Conservation (phyloP, 345 rosid species). For the Anacardium occidentale region DNA sequence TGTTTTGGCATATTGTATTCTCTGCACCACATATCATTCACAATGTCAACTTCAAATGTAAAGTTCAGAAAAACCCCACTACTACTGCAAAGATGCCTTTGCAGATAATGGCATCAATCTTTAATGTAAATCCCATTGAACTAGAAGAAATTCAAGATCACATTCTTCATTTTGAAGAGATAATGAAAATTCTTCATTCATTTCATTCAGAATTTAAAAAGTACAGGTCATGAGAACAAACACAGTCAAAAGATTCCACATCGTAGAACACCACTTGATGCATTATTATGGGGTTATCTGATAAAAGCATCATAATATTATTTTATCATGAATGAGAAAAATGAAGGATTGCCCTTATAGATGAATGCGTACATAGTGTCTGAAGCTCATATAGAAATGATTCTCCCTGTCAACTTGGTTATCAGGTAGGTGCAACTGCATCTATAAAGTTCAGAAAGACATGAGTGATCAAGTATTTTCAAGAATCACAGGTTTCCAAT, state of each 20-base stretch:
- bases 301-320: background rate
- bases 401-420: constrained; percentile 1
- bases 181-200: background rate
- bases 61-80: background rate
- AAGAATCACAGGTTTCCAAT: constrained; percentile 5
- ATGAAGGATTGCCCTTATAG: background rate
- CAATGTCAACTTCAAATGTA: constrained; percentile 8
- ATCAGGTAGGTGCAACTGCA: constrained; percentile 13
- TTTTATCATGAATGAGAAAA: background rate
- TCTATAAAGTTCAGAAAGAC: background rate
- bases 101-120: background rate
- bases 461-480: constrained; percentile 9
- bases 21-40: constrained; percentile 45
- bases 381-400: constrained; percentile 9
- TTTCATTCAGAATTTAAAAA: background rate
- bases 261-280: background rate
- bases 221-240: background rate
- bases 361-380: background rate
- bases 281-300: background rate
- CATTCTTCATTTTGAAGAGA: background rate
- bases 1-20: constrained; percentile 84
- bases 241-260: background rate
- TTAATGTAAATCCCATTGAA: background rate
- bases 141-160: background rate
- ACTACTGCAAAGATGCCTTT: background rate